A percentile compares a stretch with the other conserved stretches of the same genome.
Conservation (phyloP, 2,329 filamentous ascomycete species). For the Claviceps sorghi region DNA sequence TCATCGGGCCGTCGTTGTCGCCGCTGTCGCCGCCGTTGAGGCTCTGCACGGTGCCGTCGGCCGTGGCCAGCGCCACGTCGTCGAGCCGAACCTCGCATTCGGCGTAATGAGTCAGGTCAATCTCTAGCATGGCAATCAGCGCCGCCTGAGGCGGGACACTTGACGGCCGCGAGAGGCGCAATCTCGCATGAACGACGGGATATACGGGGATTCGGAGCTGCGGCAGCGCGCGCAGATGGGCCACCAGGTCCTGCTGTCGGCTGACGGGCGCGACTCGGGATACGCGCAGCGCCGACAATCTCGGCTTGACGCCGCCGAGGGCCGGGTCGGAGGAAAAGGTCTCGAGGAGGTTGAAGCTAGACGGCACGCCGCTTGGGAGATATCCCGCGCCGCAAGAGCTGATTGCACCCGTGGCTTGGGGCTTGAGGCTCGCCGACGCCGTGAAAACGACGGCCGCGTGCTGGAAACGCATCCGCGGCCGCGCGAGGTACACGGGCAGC, state of each 20-base stretch:
- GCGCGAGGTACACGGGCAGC: slow-evolving; percentile 39
- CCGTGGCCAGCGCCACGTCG: slow-evolving; percentile 40
- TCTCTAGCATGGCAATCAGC: slow-evolving; percentile 55
- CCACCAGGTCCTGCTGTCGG: slow-evolving; percentile 44
- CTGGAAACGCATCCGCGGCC: slow-evolving; percentile 51
- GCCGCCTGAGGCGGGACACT: slow-evolving; percentile 42
- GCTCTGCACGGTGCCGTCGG: slow-evolving; percentile 43
- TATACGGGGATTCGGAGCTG: slow-evolving; percentile 48
- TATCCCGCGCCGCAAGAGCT: slow-evolving; percentile 39
- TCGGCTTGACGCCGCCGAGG: slow-evolving; percentile 46
- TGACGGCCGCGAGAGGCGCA: slow-evolving; percentile 54
- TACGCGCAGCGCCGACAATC: slow-evolving; percentile 58
- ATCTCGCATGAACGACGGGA: slow-evolving; percentile 56
- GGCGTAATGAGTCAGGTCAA: slow-evolving; percentile 59
- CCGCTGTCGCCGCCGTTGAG: slow-evolving; percentile 28
- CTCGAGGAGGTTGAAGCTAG: slow-evolving; percentile 63
- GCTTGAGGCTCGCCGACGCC: slow-evolving; percentile 45
- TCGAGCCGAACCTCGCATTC: slow-evolving; percentile 51
- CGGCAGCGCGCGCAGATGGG: slow-evolving; percentile 49
- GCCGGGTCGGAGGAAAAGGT: slow-evolving; percentile 53
- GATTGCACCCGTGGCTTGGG: slow-evolving; percentile 21
- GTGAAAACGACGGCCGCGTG: slow-evolving; percentile 51
- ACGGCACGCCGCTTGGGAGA: slow-evolving; percentile 52
- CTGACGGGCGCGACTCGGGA: slow-evolving; percentile 58
- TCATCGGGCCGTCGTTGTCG: slow-evolving; percentile 20